A percentile compares a stretch with the other conserved stretches of the same genome.
These are phyloP conservation scores for Ophiostoma piceae DNA, from an alignment of 2,329 filamentous ascomycete genomes.

Conservation along the genomic window DNA sequence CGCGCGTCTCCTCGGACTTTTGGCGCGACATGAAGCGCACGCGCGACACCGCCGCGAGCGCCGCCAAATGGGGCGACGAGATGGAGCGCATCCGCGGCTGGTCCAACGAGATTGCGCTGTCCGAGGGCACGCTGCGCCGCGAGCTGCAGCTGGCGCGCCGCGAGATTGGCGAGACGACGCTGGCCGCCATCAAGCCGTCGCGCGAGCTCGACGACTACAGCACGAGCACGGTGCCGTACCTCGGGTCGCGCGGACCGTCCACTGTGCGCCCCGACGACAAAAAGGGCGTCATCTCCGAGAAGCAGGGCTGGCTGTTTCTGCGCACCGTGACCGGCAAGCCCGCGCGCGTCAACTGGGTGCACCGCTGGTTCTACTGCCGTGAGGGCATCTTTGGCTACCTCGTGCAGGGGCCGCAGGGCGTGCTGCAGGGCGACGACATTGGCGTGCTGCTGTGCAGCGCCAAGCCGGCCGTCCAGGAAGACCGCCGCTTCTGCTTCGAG, in stretches of 20 bases:
- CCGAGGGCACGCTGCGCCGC: slow-evolving; percentile 75
- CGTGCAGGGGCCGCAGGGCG: slow-evolving; percentile 74
- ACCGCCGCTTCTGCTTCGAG: slow-evolving; percentile 94
- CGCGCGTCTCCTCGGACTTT: slow-evolving; percentile 77
- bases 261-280: slow-evolving; percentile 52
- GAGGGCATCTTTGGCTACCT: slow-evolving; percentile 96
- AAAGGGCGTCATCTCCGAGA: slow-evolving; percentile 58
- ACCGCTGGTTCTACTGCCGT: slow-evolving; percentile 93
- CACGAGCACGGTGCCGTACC: slow-evolving; percentile 79
- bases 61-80: slow-evolving; percentile 66
- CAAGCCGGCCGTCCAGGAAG: slow-evolving; percentile 84
- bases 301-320: slow-evolving; percentile 91
- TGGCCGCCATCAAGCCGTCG: slow-evolving; percentile 69
- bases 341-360: slow-evolving; percentile 80
- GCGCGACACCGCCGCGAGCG: slow-evolving; percentile 59
- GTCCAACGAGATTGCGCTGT: slow-evolving; percentile 88
- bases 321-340: slow-evolving; percentile 80
- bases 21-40: slow-evolving; percentile 79
- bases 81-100: slow-evolving; percentile 90
- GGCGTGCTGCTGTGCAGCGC: slow-evolving; percentile 91
- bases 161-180: slow-evolving; percentile 73
- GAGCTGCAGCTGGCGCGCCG: slow-evolving; percentile 75
- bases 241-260: slow-evolving; percentile 61
- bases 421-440: slow-evolving; percentile 93
- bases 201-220: slow-evolving; percentile 92